phyloP scores from a whole-genome alignment of 1,284 basidiomycete species.

The Melanopsichium pennsylvanicum region DNA sequence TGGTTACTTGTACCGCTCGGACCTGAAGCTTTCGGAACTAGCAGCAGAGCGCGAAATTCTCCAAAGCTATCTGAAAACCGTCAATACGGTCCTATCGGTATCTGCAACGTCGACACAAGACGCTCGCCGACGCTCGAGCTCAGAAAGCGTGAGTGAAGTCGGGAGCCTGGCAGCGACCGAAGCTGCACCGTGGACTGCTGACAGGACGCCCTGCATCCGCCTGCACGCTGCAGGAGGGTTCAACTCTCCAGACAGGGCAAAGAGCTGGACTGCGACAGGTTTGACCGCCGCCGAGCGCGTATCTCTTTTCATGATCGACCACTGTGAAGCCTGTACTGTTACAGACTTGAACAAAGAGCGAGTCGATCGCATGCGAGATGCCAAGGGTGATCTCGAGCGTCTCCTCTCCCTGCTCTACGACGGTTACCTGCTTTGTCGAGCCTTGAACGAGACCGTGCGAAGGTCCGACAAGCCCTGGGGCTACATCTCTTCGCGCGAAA shows the following conservation, averaged over 20 bases:
- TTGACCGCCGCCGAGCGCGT: constrained; percentile 4
- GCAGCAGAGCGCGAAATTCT: constrained; percentile 70
- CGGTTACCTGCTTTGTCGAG: constrained; percentile 80
- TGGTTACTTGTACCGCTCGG: constrained; percentile 79
- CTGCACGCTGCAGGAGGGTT: neutral
- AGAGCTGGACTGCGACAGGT: neutral
- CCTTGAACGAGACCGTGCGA: constrained; percentile 81
- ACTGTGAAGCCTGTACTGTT: constrained; percentile 7
- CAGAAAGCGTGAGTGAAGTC: too few species aligned
- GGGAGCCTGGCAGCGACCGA: neutral
- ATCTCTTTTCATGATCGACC: constrained; percentile 25
- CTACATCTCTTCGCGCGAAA: constrained; percentile 77
- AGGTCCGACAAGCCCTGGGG: constrained; percentile 85
- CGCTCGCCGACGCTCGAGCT: constrained; percentile 1
- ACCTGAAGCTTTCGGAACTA: constrained; percentile 72
- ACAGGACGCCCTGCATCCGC: constrained; percentile 2
- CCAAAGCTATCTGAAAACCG: constrained; percentile 21
- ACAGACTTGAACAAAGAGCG: constrained; percentile 1
- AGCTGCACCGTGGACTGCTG: neutral
- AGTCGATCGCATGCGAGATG: constrained; percentile 3
- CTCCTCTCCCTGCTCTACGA: constrained; percentile 52
- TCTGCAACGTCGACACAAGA: neutral
- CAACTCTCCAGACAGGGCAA: neutral
- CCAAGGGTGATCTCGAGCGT: constrained; percentile 2
- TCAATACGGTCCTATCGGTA: constrained; percentile 20